Base-by-base conservation (phyloP, 345 rosid species). In the Rhizophora apiculata region DNA sequence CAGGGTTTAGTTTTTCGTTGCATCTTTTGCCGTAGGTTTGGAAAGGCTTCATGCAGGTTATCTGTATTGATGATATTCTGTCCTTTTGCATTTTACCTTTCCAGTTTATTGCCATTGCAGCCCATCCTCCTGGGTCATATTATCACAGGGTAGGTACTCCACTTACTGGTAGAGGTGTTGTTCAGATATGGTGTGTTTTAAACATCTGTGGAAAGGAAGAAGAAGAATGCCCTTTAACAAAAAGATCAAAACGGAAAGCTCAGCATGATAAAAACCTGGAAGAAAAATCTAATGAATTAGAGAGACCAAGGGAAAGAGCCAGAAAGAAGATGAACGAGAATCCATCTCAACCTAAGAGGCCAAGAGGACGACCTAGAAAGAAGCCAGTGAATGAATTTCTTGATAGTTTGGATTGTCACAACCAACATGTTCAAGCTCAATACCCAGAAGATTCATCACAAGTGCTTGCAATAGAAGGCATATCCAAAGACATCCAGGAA, bases 41-140 rank as follows among this genome's bases (percentile, higher is more conserved):
- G 48, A 43, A 43, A 43, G 48, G 16, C 48, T 3, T 43, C 0
- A 3, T 43, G 13, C 18, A 2, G 48, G 48, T 43, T 20, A 24
- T 15, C 32, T 24, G 3, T 24, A 58, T 58, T 21, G 15, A 11
- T 21, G 18, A 21, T 27, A 27, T 39, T 36, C 20, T 26, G n/a
- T 60, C 7, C 21, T 13, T 24, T 0, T 49, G 32, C 27, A 32
- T n/a, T 49, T 32, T 68, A 68, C 68, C 19, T 62, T 57, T 37
- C 68, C 84, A 92, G 98, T 95, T 86, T 83, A 79, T 95, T 77
- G 98, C 96, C 63, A 85, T 92, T 72, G 86, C 93, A 79, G 85
- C 96, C 77, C 99, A 92, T 86, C 95, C 96, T 62, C 85, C 94
- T 61, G 92, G 81, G 60, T 85, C 96, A 62, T 87, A 74, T 69